These are phyloP conservation scores for Coleophoma eucalyptorum DNA, from an alignment of 2,329 filamentous ascomycete species.

Conservation along the genomic window DNA sequence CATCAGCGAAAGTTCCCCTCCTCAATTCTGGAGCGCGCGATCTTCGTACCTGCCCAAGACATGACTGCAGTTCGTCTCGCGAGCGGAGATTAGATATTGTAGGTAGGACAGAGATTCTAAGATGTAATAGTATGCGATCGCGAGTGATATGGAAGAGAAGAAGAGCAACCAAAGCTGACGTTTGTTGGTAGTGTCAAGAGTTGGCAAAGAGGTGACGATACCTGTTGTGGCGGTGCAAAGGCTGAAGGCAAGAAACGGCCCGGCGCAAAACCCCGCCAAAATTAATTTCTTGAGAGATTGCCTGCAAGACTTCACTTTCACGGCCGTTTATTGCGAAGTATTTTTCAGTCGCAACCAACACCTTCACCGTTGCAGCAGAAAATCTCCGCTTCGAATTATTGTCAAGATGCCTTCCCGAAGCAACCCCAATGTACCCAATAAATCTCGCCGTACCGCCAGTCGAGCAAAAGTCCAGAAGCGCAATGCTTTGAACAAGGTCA, in stretches of 20 bases:
- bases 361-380: not conserved
- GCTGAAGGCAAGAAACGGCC: not conserved
- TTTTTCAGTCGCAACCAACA: not conserved
- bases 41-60: slow-evolving; percentile 42
- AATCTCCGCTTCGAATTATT: slow-evolving; percentile 2
- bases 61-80: slow-evolving; percentile 26
- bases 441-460: slow-evolving; percentile 23
- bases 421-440: slow-evolving; percentile 30
- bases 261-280: slow-evolving; percentile 6
- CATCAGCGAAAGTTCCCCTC: slow-evolving; percentile 18
- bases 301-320: no score
- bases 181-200: not conserved
- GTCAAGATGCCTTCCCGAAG: slow-evolving; percentile 26
- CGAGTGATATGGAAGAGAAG: not conserved
- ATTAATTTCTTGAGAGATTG: not conserved
- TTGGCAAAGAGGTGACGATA: not conserved
- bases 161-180: not conserved
- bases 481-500: slow-evolving; percentile 20
- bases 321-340: no score
- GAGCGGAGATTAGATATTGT: not conserved
- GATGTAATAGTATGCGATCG: no score
- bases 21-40: not conserved
- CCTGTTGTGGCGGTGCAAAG: slow-evolving; percentile 5
- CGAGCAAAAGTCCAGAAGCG: slow-evolving; percentile 26
- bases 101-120: not conserved